phyloP scores from a whole-genome alignment of 2,329 filamentous ascomycete genomes.

The Aspergillus sojae region DNA sequence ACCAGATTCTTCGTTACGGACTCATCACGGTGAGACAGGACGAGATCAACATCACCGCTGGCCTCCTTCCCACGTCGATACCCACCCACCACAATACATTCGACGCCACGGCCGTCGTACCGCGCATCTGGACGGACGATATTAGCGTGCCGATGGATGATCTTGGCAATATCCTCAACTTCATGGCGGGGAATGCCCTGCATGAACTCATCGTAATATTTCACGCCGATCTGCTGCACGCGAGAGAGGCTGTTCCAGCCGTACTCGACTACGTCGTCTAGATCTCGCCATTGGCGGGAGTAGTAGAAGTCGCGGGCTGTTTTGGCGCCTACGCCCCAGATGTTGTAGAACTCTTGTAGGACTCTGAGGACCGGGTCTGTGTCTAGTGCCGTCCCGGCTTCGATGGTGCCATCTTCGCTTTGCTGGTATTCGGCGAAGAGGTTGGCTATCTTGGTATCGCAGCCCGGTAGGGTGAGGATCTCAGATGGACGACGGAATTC shows the following conservation, averaged over 20 bases:
- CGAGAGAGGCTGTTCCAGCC: conserved; percentile 76
- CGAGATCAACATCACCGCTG: conserved; percentile 81
- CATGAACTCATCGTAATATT: conserved; percentile 86
- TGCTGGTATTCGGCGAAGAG: conserved; percentile 76
- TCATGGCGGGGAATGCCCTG: conserved; percentile 71
- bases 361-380: conserved; percentile 65
- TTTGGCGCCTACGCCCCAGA: conserved; percentile 87
- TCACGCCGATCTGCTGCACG: conserved; percentile 90
- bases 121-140: conserved; percentile 55
- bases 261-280: conserved; percentile 83
- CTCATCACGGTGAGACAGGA: conserved; percentile 78
- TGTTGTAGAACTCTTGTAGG: conserved; percentile 73
- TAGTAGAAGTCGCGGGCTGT: conserved; percentile 82
- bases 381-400: conserved; percentile 66
- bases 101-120: conserved; percentile 49
- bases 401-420: conserved; percentile 57
- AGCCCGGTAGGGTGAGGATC: conserved; percentile 68
- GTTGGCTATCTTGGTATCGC: conserved; percentile 75
- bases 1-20: conserved; percentile 70
- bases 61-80: conserved; percentile 76
- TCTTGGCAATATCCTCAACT: conserved; percentile 67
- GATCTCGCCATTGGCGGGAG: conserved; percentile 73
- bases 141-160: conserved; percentile 69
- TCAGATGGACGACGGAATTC: conserved; percentile 50
- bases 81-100: conserved; percentile 72